Percentiles rank a stretch among this genome's conserved stretches.
phyloP scores from a whole-genome alignment of 768 basidiomycete species.

The Mycena vitilis region DNA sequence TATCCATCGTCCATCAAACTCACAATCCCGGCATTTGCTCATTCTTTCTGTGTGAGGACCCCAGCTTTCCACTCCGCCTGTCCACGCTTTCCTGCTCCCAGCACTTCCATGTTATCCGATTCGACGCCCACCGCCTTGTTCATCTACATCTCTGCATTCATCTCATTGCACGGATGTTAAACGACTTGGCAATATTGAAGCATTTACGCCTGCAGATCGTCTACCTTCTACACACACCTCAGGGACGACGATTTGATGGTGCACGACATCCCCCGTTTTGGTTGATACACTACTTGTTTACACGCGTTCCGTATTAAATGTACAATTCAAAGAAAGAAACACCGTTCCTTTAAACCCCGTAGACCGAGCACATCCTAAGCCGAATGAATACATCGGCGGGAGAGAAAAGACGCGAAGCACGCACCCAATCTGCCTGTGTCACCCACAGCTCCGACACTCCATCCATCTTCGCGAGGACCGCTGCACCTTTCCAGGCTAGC shows the following conservation, averaged over 20 bases:
- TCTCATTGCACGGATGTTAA: conserved; percentile 70
- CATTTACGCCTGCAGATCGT: conserved; percentile 66
- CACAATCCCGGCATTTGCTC: background rate
- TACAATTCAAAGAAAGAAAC: conserved; percentile 73
- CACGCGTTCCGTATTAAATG: background rate
- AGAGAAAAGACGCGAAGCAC: conserved; percentile 39
- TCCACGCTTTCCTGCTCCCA: too few species aligned
- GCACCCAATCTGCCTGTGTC: conserved; percentile 87
- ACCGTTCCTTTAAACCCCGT: conserved; percentile 84
- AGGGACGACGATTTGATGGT: conserved; percentile 63
- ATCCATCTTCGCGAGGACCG: conserved; percentile 93
- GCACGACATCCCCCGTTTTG: conserved; percentile 46
- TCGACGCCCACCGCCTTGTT: conserved; percentile 53
- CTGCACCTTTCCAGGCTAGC: conserved; percentile 95
- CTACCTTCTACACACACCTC: conserved; percentile 51
- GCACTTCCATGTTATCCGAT: too few species aligned
- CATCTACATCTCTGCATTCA: conserved; percentile 71
- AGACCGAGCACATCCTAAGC: conserved; percentile 80
- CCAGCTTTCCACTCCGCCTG: too few species aligned
- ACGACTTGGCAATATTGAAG: conserved; percentile 69
- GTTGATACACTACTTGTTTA: conserved; percentile 1
- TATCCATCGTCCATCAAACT: background rate
- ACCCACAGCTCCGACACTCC: conserved; percentile 92
- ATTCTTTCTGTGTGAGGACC: too few species aligned
- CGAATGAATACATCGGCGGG: conserved; percentile 13